These are phyloP conservation scores for Penicillium thymicola DNA, from an alignment of 2,329 filamentous ascomycete genomes.

Conservation along the genomic window DNA sequence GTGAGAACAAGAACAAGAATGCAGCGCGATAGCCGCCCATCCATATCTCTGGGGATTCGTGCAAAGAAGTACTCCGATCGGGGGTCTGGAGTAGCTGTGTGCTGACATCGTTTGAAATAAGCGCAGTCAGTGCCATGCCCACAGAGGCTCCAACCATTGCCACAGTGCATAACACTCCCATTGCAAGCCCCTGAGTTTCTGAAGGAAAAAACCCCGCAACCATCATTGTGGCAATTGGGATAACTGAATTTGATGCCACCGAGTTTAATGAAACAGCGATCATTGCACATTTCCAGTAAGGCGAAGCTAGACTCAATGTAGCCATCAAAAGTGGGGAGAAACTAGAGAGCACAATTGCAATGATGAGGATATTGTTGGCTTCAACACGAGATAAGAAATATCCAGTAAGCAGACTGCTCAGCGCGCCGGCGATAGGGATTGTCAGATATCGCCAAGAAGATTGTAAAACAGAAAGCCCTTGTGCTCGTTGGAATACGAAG, in stretches of 20 bases:
- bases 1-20: slow-evolving; percentile 4
- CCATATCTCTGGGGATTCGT: neutral
- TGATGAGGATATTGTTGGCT: neutral
- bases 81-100: neutral
- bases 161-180: slow-evolving; percentile 5
- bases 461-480: neutral
- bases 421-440: neutral
- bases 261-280: neutral
- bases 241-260: neutral
- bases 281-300: slow-evolving; percentile 1
- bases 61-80: neutral
- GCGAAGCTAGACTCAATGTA: neutral
- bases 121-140: neutral
- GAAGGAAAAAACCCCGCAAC: neutral
- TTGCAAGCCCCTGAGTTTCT: neutral
- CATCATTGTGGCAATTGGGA: neutral
- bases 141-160: slow-evolving; percentile 6
- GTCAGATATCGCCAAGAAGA: slow-evolving; percentile 3
- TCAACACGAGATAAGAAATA: neutral
- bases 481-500: slow-evolving; percentile 5
- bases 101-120: slow-evolving; percentile 3
- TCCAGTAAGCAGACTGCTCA: neutral
- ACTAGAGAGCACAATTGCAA: neutral
- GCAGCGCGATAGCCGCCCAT: slow-evolving; percentile 5
- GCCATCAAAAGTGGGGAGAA: slow-evolving; percentile 4